Base-by-base conservation (phyloP, 2,329 filamentous ascomycete genomes). In the Aspergillus pseudonomiae region DNA sequence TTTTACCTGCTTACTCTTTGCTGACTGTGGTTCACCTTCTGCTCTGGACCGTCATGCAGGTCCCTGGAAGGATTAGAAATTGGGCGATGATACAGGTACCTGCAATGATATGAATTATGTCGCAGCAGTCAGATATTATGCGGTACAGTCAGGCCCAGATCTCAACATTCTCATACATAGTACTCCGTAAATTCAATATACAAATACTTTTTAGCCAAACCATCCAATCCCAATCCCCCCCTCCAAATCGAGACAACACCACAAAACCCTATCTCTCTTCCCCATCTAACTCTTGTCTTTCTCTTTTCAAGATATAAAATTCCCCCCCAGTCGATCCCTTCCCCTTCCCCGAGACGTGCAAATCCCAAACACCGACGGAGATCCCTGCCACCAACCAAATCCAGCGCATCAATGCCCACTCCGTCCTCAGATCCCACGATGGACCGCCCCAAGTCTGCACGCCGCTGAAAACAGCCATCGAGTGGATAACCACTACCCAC, bases 391-490 rank as follows among this genome's bases (percentile, higher is more conserved):
- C 28, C 48, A 52, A 52, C 48, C 28, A 52, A n/a, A 52, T 11
- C n/a, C 28, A 19, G 14, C 2, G 48, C 11, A 30, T 19, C 48
- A 32, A 41, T 9, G 19, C 45, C 30, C 36, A 11, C 52, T 26
- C 30, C 21, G 7, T 36, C 21, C 32, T 39, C 52, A 39, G 32
- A 55, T 55, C 48, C 26, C 48, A 52, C 52, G 52, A 39, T 39
- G 52, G 52, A 39, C 19, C 30, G 2, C 6, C 30, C 52, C 52
- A 39, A 55, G 52, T 3, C 55, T 62, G 61, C 61, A 62, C 55
- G 55, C 12, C n/a, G 61, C 61, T 59, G 48, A 62, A 62, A 62
- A 62, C 48, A 59, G 61, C 30, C 60, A 58, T 41, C 16, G 34
- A 46, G 48, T 62, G 60, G 60, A 58, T 58, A 58, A 39, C 6